These are phyloP conservation scores for Geranium brycei DNA, from an alignment of 345 rosid genomes.

Conservation along the genomic window DNA sequence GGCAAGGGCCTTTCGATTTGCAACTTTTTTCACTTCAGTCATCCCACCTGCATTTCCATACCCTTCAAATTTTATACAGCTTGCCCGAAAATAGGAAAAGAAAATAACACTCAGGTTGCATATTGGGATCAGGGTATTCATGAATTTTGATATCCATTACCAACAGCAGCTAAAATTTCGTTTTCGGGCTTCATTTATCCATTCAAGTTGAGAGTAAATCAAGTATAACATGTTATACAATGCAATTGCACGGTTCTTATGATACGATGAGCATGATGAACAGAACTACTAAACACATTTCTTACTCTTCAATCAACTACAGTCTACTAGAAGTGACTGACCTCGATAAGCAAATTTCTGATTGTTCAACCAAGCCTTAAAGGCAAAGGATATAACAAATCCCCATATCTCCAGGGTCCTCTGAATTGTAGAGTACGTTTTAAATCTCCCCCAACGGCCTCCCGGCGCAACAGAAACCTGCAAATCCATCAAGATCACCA, in stretches of 20 bases:
- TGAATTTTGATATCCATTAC: no score
- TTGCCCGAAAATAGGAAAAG: background rate
- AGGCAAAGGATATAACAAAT: constrained; percentile 52
- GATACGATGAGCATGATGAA: no score
- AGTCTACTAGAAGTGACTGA: constrained; percentile 12
- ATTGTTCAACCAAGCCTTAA: constrained; percentile 73
- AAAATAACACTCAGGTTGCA: background rate
- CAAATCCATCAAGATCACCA: constrained; percentile 5
- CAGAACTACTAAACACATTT: no score
- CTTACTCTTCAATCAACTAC: background rate
- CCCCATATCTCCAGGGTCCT: constrained; percentile 98
- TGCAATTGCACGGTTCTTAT: no score
- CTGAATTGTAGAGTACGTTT: constrained; percentile 84
- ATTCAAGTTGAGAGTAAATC: no score
- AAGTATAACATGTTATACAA: no score
- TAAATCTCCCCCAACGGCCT: constrained; percentile 93
- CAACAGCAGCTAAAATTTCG: no score
- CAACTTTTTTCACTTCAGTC: constrained; percentile 63
- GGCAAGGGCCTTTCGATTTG: constrained; percentile 61
- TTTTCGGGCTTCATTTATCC: no score
- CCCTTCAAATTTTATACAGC: background rate
- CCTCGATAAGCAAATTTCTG: constrained; percentile 85
- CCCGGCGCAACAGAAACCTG: constrained; percentile 97
- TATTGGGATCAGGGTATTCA: no score
- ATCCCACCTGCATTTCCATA: constrained; percentile 59